These are phyloP conservation scores for Ceratocystis papillata DNA, from an alignment of 2,329 filamentous ascomycete genomes.

Conservation along the genomic window DNA sequence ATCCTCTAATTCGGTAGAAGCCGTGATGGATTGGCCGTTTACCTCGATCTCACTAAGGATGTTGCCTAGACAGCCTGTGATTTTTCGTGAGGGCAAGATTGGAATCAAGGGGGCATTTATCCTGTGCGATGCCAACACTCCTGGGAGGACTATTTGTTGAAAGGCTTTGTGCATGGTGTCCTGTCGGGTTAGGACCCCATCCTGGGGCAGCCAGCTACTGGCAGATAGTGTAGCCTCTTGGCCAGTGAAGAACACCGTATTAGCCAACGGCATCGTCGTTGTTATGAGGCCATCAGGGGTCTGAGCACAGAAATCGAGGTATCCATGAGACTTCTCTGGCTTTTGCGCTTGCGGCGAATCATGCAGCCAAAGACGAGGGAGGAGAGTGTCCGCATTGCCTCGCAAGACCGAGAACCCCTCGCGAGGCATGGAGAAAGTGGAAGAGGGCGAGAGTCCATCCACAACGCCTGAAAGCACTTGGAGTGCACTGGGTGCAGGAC, in stretches of 20 bases:
- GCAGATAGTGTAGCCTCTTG: conserved; percentile 47
- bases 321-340: conserved; percentile 18
- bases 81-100: conserved; percentile 50
- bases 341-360: conserved; percentile 13
- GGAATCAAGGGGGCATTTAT: conserved; percentile 44
- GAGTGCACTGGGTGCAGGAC: conserved; percentile 29
- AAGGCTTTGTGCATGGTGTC: conserved; percentile 32
- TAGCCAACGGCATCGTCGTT: conserved; percentile 56
- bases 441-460: conserved; percentile 40
- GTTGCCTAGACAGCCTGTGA: conserved; percentile 62
- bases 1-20: conserved; percentile 60
- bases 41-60: conserved; percentile 57
- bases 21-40: conserved; percentile 41
- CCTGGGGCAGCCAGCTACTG: conserved; percentile 27
- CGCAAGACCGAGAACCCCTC: conserved; percentile 24
- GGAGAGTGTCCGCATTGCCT: conserved; percentile 18
- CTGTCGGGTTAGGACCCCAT: conserved; percentile 26
- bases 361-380: conserved; percentile 18
- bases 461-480: conserved; percentile 46
- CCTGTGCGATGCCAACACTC: conserved; percentile 4
- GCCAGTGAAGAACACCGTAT: conserved; percentile 67
- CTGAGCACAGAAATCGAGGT: conserved; percentile 15
- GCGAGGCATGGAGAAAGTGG: conserved; percentile 8
- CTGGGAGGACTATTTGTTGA: conserved; percentile 33
- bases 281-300: conserved; percentile 26